Percentiles rank a stretch among this genome's conserved stretches.
phyloP scores from a whole-genome alignment of 1,284 basidiomycete genomes.

The Trichosporon ovoides region DNA sequence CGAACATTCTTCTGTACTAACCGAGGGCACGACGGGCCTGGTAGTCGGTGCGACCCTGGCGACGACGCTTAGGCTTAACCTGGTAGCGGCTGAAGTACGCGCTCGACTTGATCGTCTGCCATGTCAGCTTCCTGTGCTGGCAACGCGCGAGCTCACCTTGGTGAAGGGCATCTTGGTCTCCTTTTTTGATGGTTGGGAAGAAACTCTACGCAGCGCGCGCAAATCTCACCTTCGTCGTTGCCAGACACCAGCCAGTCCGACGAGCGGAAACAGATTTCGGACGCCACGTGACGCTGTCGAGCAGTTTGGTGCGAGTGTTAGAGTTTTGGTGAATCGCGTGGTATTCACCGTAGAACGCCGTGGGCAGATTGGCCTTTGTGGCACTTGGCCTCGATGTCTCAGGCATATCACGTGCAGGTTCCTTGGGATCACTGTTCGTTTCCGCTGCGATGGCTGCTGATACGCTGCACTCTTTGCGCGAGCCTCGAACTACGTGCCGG shows the following conservation, averaged over 20 bases:
- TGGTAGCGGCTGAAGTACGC: constrained; percentile 58
- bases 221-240: background rate
- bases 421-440: too few relatives aligned
- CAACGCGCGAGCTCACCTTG: background rate
- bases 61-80: constrained; percentile 89
- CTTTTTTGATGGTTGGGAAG: constrained; percentile 6
- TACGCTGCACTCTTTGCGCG: too few relatives aligned
- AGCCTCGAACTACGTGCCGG: too few relatives aligned
- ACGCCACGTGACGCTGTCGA: background rate
- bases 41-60: constrained; percentile 99
- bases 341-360: background rate
- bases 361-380: too few relatives aligned
- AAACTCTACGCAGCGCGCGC: too few relatives aligned
- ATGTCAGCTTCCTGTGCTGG: background rate
- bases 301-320: too few relatives aligned
- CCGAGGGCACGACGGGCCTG: constrained; percentile 57
- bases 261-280: background rate
- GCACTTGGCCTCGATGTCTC: too few relatives aligned
- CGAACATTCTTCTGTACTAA: too few relatives aligned
- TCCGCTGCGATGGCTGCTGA: too few relatives aligned
- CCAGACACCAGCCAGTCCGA: background rate
- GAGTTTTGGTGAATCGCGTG: too few relatives aligned
- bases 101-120: background rate
- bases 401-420: too few relatives aligned
- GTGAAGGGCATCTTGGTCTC: constrained; percentile 2